A percentile compares a stretch with the other conserved stretches of the same genome.
Conservation (phyloP, 1,284 basidiomycete species). For the Erythrobasidium hasegawianum region DNA sequence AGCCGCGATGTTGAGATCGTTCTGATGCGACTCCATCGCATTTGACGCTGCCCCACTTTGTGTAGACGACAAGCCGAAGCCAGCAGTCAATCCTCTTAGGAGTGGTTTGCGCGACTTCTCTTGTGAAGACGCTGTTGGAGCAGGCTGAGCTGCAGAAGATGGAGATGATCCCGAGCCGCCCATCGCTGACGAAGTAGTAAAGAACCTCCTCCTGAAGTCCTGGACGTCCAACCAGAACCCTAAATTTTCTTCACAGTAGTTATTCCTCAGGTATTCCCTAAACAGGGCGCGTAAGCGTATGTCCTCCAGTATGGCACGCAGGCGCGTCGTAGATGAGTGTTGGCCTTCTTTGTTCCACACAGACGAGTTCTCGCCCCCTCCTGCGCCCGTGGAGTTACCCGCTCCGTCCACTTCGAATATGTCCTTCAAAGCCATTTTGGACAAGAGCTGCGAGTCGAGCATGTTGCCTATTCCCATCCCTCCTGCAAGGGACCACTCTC, state of each 20-base stretch:
- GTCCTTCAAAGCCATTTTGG: conserved; percentile 57
- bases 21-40: conserved; percentile 96
- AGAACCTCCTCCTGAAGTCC: conserved; percentile 94
- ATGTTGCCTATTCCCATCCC: conserved; percentile 54
- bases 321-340: conserved; percentile 63
- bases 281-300: conserved; percentile 83
- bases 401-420: conserved; percentile 36
- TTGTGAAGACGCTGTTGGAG: conserved; percentile 49
- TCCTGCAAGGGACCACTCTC: conserved; percentile 16
- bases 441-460: conserved; percentile 71
- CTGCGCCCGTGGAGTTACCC: conserved; percentile 10
- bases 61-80: conserved; percentile 10
- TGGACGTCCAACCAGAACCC: conserved; percentile 96
- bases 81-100: conserved; percentile 5
- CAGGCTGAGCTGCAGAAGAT: conserved; percentile 14
- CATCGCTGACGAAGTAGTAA: conserved; percentile 87
- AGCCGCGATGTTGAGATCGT: conserved; percentile 87
- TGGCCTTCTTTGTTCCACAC: conserved; percentile 69
- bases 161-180: conserved; percentile 49
- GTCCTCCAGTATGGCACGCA: conserved; percentile 89
- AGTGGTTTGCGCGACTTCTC: conserved; percentile 51
- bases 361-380: conserved; percentile 46
- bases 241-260: conserved; percentile 98
- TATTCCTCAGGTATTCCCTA: conserved; percentile 86
- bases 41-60: conserved; percentile 36